These are phyloP conservation scores for Paramecium sonneborni DNA, from an alignment of 73 alveolate species.

Conservation along the genomic window DNA sequence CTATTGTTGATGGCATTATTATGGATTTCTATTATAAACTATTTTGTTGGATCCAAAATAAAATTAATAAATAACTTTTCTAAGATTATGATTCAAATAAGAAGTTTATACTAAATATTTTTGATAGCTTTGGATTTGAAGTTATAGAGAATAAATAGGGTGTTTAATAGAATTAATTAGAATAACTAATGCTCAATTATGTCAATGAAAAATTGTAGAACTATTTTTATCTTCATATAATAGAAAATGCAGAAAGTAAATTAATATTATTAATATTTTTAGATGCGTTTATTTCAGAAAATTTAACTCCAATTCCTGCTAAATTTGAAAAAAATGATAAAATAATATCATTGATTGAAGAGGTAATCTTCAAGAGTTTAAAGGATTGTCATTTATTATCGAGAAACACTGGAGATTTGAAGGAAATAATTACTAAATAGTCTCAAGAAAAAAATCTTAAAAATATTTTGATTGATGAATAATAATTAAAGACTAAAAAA, in stretches of 20 bases:
- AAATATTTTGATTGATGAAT: background rate
- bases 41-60: slow-evolving; percentile 89
- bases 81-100: background rate
- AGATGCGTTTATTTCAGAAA: background rate
- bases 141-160: slow-evolving; percentile 80
- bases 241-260: slow-evolving; percentile 78
- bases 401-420: background rate
- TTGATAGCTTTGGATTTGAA: slow-evolving; percentile 97
- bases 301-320: background rate
- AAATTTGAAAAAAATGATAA: background rate
- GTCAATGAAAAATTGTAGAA: slow-evolving; percentile 94
- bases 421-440: background rate
- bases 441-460: background rate
- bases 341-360: background rate
- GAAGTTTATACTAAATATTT: slow-evolving; percentile 70
- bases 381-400: background rate
- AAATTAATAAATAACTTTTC: background rate
- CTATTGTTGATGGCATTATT: slow-evolving; percentile 91
- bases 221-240: slow-evolving; percentile 82
- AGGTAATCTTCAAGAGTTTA: background rate
- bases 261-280: background rate
- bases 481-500: background rate
- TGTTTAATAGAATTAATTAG: slow-evolving; percentile 72
- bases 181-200: slow-evolving; percentile 89
- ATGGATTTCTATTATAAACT: slow-evolving; percentile 81